Evolutionary conservation across 108 stramenopile genomes (phyloP).

Genomic region (Epipyxis sp.): DNA sequence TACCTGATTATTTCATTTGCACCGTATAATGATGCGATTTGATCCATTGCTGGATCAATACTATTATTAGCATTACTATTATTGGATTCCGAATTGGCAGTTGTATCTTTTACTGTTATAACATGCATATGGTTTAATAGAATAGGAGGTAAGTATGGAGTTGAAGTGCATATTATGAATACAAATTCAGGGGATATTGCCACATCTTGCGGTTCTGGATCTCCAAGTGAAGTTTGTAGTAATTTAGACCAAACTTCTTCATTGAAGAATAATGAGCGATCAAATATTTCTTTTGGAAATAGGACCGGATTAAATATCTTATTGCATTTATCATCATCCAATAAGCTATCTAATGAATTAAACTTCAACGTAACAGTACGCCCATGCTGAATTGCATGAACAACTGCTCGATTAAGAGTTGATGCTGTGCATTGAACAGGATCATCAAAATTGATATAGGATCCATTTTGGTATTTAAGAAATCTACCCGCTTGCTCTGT

Average conservation of each 20-base stretch:
- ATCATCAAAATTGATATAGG: conserved; percentile 29
- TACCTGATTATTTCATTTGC: conserved; percentile 38
- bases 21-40: conserved; percentile 36
- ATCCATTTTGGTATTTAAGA: conserved; percentile 45
- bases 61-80: background rate
- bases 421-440: conserved; percentile 28
- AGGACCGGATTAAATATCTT: conserved; percentile 32
- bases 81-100: background rate
- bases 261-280: conserved; percentile 33
- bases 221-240: conserved; percentile 37
- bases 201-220: conserved; percentile 35
- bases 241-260: conserved; percentile 38
- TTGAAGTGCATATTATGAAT: conserved; percentile 33
- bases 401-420: conserved; percentile 40
- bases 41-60: conserved; percentile 21
- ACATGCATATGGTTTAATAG: conserved; percentile 21
- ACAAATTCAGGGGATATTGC: conserved; percentile 38
- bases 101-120: conserved; percentile 35
- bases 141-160: conserved; percentile 9
- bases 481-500: conserved; percentile 42
- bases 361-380: conserved; percentile 38
- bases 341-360: conserved; percentile 23
- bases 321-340: too few species aligned
- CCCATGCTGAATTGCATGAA: conserved; percentile 38
- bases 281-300: conserved; percentile 39